phyloP scores from a whole-genome alignment of 306 rosid species.

The Cicer judaicum region DNA sequence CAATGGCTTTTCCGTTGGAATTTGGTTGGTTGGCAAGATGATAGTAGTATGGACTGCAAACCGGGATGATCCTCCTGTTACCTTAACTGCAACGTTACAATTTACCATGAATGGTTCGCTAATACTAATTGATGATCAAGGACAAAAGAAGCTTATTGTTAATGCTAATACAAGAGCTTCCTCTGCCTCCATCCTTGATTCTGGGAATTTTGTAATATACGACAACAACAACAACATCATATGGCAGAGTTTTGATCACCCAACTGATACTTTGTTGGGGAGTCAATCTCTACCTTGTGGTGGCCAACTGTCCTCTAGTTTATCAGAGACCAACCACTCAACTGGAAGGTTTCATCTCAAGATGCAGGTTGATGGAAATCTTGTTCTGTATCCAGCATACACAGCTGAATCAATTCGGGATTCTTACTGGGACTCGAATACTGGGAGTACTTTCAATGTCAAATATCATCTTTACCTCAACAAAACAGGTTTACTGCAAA shows the following conservation, averaged over 20 bases:
- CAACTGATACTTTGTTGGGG: constrained; percentile 45
- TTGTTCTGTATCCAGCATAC: constrained; percentile 42
- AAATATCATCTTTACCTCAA: constrained; percentile 27
- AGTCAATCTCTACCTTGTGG: constrained; percentile 37
- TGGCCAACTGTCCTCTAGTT: constrained; percentile 23
- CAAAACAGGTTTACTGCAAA: constrained; percentile 3
- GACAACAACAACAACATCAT: neutral
- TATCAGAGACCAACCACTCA: constrained; percentile 26
- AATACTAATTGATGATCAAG: constrained; percentile 1
- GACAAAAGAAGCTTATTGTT: constrained; percentile 29
- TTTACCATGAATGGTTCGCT: constrained; percentile 40
- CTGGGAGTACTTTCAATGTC: accelerated
- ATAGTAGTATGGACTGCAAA: constrained; percentile 49
- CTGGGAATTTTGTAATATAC: constrained; percentile 50
- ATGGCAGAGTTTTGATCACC: constrained; percentile 53
- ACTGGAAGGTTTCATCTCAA: constrained; percentile 38
- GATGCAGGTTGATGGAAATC: constrained; percentile 48
- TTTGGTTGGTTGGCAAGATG: constrained; percentile 28
- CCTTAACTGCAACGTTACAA: constrained; percentile 36
- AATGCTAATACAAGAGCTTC: constrained; percentile 15
- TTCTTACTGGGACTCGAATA: constrained; percentile 38
- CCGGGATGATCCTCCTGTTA: constrained; percentile 42
- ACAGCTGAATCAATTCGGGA: neutral
- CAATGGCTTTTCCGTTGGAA: constrained; percentile 40
- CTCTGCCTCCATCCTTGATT: constrained; percentile 52